Percentiles rank a stretch among this genome's conserved stretches.
Evolutionary conservation across 2,329 filamentous ascomycete genomes (phyloP).

Genomic region (Pseudogymnoascus verrucosus): DNA sequence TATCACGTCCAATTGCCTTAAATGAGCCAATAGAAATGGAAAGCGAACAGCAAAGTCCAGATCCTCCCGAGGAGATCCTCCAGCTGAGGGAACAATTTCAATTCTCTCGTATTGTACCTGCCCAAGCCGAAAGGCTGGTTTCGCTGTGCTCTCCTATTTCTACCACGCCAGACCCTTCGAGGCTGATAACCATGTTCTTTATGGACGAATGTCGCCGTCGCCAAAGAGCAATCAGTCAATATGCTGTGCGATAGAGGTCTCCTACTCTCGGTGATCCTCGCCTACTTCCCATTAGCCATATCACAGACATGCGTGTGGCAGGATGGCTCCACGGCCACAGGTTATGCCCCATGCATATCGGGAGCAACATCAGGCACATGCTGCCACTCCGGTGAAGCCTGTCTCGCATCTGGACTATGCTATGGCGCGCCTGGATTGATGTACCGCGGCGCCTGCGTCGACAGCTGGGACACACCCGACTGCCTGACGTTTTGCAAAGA

Average conservation of each 20-base stretch:
- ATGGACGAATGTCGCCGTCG: neutral
- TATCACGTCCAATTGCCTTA: neutral
- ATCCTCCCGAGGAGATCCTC: neutral
- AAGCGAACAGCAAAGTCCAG: neutral
- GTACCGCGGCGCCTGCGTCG: conserved; percentile 18
- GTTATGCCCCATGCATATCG: conserved; percentile 14
- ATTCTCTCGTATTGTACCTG: neutral
- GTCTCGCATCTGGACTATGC: conserved; percentile 15
- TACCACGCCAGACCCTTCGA: neutral
- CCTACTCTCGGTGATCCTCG: neutral
- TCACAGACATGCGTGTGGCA: neutral
- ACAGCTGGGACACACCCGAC: conserved; percentile 16
- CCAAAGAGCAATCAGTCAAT: neutral
- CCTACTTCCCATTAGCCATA: neutral
- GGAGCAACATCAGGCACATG: conserved; percentile 13
- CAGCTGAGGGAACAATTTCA: neutral
- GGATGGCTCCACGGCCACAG: conserved; percentile 9
- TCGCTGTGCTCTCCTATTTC: neutral
- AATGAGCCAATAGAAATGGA: neutral
- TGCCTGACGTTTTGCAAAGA: conserved; percentile 17
- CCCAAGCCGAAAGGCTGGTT: neutral
- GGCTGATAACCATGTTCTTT: neutral
- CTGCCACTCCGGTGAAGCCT: conserved; percentile 14
- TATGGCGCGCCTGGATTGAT: conserved; percentile 16
- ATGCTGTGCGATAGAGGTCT: neutral